These are phyloP conservation scores for Gossypium anomalum DNA, from an alignment of 345 rosid species.

Conservation along the genomic window DNA sequence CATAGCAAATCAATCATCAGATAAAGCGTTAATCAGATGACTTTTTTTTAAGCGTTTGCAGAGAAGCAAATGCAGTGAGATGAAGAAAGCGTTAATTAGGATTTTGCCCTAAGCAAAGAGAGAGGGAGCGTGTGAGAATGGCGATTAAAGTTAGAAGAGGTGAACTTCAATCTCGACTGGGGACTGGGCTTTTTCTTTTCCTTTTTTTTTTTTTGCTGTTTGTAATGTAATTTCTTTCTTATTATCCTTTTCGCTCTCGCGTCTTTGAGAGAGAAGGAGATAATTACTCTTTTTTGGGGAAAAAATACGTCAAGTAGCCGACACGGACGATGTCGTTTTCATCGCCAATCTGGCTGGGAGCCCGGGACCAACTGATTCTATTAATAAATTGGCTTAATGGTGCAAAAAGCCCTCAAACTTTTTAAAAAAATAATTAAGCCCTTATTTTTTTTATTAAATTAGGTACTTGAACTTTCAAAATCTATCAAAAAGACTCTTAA, in stretches of 20 bases:
- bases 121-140: background rate
- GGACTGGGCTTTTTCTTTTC: background rate
- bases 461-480: fast-evolving
- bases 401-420: no score
- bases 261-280: background rate
- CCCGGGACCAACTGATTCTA: background rate
- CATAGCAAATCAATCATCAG: conserved; percentile 18
- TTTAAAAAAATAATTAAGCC: no score
- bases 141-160: background rate
- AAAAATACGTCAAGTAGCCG: background rate
- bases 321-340: conserved; percentile 13
- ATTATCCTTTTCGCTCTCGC: background rate
- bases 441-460: no score
- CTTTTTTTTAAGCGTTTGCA: background rate
- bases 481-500: fast-evolving
- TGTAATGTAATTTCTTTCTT: background rate
- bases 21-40: background rate
- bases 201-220: background rate
- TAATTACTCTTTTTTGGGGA: background rate
- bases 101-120: conserved; percentile 3
- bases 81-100: background rate
- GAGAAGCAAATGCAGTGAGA: background rate
- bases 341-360: background rate
- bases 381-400: background rate
- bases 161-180: background rate